Base-by-base conservation (phyloP, 208 protist species). In the Lotmaria passim region DNA sequence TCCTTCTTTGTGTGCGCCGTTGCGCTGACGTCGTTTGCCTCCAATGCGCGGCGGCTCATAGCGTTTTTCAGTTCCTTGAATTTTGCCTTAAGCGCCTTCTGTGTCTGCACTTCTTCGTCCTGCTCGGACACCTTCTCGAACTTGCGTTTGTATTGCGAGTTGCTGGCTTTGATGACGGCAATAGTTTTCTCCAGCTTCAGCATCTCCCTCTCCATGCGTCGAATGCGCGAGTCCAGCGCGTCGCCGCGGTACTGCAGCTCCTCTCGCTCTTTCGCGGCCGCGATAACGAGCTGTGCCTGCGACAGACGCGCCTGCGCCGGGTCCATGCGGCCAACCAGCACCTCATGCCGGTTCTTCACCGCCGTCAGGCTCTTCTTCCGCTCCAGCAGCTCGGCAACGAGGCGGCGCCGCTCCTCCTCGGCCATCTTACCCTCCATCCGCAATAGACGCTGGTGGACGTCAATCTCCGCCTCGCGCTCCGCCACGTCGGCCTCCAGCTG, bases 111-210 rank as follows among this genome's bases (percentile, higher is more conserved):
- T 60, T 83, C 83, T 19, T 82, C 85, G 51, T 95, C 77, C 33
- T 74, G 57, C n/a, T 89, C 80, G 7, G 67, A 52, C 23, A 90
- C 82, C 41, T 75, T 78, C 36, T 85, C 76, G 51, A 95, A 95
- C 70, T 92, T 89, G 34, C 85, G 82, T 60, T 87, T 88, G 79
- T 86, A 95, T 44, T 81, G 75, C 17, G 57, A 75, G 69, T 97
- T 97, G 71, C 85, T 89, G n/a, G 77, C 72, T 24, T 86, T 85
- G 47, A 97, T 76, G 17, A 92, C 48, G 28, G 71, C 46, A 21
- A 97, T 82, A 39, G 92, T 94, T 55, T 94, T 91, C 33, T 95
- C 86, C 26, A 97, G 71, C 64, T 93, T 95, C 31, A 74, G 65
- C 24, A 90, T 77, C 63, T 97, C 86, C 33, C 68, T 67, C 75